phyloP scores from a whole-genome alignment of 2,329 filamentous ascomycete genomes.

The Penicillium psychrosexuale region DNA sequence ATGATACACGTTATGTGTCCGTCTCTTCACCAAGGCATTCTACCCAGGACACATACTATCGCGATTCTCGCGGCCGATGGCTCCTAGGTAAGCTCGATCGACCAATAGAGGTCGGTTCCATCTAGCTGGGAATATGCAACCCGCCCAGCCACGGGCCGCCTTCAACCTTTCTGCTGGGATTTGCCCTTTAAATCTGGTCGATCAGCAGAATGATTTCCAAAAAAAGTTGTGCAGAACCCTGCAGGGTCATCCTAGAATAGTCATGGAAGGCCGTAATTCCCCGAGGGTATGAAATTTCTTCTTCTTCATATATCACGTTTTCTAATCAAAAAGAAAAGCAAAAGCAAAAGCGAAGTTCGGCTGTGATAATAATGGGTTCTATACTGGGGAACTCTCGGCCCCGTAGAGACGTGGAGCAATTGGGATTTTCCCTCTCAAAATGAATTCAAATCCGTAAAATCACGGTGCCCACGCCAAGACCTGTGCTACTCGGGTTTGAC shows the following conservation, averaged over 20 bases:
- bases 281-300: not conserved
- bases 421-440: slow-evolving; percentile 1
- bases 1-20: not conserved
- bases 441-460: not conserved
- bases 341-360: slow-evolving; percentile 1
- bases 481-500: not conserved
- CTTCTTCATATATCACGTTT: not conserved
- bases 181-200: not conserved
- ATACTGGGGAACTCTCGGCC: slow-evolving; percentile 10
- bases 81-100: slow-evolving; percentile 7
- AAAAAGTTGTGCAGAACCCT: not conserved
- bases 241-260: not conserved
- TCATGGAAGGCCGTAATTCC: not conserved
- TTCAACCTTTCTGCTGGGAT: slow-evolving; percentile 17
- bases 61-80: slow-evolving; percentile 1
- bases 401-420: slow-evolving; percentile 17
- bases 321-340: not conserved
- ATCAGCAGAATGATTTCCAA: not conserved
- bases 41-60: not conserved
- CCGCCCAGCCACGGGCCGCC: slow-evolving; percentile 19
- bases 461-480: not conserved
- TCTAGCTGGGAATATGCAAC: slow-evolving; percentile 27
- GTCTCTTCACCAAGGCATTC: not conserved
- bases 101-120: slow-evolving; percentile 32
- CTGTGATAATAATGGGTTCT: not conserved